These are phyloP conservation scores for Trichopus zeylanicus DNA, from an alignment of 116 monocot genomes.

Conservation along the genomic window DNA sequence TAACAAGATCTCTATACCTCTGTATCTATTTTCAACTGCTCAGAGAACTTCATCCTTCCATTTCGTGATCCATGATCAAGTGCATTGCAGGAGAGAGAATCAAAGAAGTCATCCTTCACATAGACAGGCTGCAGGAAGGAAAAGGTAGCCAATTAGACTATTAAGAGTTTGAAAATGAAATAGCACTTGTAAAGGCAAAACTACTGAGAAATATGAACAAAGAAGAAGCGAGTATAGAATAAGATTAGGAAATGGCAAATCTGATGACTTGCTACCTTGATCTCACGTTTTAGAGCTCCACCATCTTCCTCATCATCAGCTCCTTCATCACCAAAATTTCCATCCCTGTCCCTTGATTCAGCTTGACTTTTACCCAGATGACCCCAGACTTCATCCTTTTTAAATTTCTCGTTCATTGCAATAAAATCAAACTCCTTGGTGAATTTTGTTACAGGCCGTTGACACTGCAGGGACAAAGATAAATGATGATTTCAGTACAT, in stretches of 20 bases:
- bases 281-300: slow-evolving; percentile 17
- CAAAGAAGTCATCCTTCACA: slow-evolving; percentile 89
- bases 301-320: slow-evolving; percentile 33
- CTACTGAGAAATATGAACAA: too few species aligned
- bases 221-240: background rate
- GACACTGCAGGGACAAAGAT: slow-evolving; percentile 5
- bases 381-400: slow-evolving; percentile 94
- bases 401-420: slow-evolving; percentile 96
- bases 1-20: slow-evolving; percentile 40
- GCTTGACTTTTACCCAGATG: slow-evolving; percentile 62
- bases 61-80: slow-evolving; percentile 32
- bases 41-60: slow-evolving; percentile 52
- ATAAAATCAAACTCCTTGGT: slow-evolving; percentile 87
- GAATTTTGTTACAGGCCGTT: slow-evolving; percentile 26
- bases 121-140: slow-evolving; percentile 51
- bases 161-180: background rate
- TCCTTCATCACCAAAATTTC: slow-evolving; percentile 31
- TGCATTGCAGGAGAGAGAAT: slow-evolving; percentile 57
- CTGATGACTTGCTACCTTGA: slow-evolving; percentile 41
- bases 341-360: slow-evolving; percentile 26
- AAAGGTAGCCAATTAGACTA: slow-evolving; percentile 9
- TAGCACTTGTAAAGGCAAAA: background rate
- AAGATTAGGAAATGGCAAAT: too few species aligned
- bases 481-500: too few species aligned
- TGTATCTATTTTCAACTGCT: slow-evolving; percentile 60